Evolutionary conservation across 78 protist genomes (phyloP).

Genomic region (slime mould (Dictyostelium discoideum)): dicty_2.7 NC_007091.3:1407001-1407500

Average conservation of each 20-base stretch:
- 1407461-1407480: no score
- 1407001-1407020: not conserved
- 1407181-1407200: not conserved
- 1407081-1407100: not conserved
- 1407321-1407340: no score
- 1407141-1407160: no score
- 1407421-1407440: not conserved
- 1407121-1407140: not conserved
- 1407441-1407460: no score
- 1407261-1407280: no score
- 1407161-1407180: not conserved
- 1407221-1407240: not conserved
- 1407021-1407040: not conserved
- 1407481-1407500: not conserved
- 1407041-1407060: no score
- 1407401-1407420: no score
- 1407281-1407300: no score
- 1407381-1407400: not conserved
- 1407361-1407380: not conserved
- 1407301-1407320: no score
- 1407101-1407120: not conserved
- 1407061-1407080: not conserved
- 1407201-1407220: not conserved
- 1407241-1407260: not conserved
- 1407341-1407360: not conserved